These are phyloP conservation scores for Hyaloscypha hepaticicola DNA, from an alignment of 495 filamentous ascomycete genomes.

Conservation along the genomic window DNA sequence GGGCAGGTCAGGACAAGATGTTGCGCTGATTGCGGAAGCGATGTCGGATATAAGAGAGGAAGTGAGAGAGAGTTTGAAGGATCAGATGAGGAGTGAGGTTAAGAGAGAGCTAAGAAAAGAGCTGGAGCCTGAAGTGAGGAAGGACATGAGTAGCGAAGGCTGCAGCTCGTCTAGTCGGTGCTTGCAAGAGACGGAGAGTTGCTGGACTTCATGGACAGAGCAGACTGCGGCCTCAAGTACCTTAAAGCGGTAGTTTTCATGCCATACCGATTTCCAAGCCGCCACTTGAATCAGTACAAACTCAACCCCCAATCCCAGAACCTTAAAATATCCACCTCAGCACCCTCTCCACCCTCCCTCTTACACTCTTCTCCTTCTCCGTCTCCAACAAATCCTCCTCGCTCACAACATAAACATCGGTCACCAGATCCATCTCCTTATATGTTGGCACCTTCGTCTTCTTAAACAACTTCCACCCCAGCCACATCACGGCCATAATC, in stretches of 20 bases:
- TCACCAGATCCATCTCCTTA: slow-evolving; percentile 54
- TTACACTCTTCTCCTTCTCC: slow-evolving; percentile 24
- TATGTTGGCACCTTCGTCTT: slow-evolving; percentile 53
- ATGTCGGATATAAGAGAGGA: neutral
- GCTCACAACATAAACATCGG: slow-evolving; percentile 47
- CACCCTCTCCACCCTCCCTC: slow-evolving; percentile 23
- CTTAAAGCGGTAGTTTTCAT: neutral
- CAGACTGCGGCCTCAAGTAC: neutral
- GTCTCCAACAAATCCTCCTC: slow-evolving; percentile 28
- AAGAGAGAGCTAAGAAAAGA: neutral
- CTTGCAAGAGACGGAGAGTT: neutral
- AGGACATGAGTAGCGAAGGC: neutral
- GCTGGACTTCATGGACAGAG: neutral
- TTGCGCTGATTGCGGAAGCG: neutral
- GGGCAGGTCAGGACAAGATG: neutral
- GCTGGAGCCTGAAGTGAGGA: neutral
- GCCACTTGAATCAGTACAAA: too few relatives aligned
- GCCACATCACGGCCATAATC: slow-evolving; percentile 49
- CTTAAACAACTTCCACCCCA: slow-evolving; percentile 54
- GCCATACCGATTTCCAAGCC: too few relatives aligned
- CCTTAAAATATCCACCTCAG: slow-evolving; percentile 34
- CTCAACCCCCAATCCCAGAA: too few relatives aligned
- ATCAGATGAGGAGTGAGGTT: neutral
- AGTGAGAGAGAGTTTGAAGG: neutral
- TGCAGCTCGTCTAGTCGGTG: neutral